These are phyloP conservation scores for Ceratocystis colombiana DNA, from an alignment of 2,329 filamentous ascomycete genomes.

Conservation along the genomic window DNA sequence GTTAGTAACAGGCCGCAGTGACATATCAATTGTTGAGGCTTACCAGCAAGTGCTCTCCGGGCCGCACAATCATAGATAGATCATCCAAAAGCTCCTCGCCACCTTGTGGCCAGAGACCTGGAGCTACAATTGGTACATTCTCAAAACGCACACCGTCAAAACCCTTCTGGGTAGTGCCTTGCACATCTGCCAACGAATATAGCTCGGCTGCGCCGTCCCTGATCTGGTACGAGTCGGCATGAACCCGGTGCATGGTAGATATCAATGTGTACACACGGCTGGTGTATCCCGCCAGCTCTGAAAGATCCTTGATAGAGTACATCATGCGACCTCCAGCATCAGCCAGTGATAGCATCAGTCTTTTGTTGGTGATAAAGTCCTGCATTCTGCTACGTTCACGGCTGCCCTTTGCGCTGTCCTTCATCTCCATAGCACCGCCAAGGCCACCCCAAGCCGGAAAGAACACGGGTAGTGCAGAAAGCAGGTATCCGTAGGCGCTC, in stretches of 20 bases:
- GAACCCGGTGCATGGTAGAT: conserved; percentile 84
- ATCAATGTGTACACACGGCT: conserved; percentile 93
- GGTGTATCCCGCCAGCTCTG: conserved; percentile 90
- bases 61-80: conserved; percentile 77
- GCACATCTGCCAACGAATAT: conserved; percentile 81
- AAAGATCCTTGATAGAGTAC: conserved; percentile 98
- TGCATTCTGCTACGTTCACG: conserved; percentile 85
- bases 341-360: conserved; percentile 91
- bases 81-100: conserved; percentile 87
- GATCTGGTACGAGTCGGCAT: conserved; percentile 76
- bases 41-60: conserved; percentile 78
- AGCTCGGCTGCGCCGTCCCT: conserved; percentile 60
- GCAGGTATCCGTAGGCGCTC: conserved; percentile 92
- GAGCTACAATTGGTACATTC: conserved; percentile 85
- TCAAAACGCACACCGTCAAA: conserved; percentile 92
- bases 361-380: conserved; percentile 98
- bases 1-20: not conserved
- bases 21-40: conserved; percentile 27
- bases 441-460: conserved; percentile 87
- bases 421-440: conserved; percentile 60
- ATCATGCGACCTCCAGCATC: conserved; percentile 97
- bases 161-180: conserved; percentile 86
- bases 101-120: conserved; percentile 74
- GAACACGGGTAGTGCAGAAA: conserved; percentile 89
- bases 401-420: conserved; percentile 43